Percentiles rank a stretch among this genome's conserved stretches.
Evolutionary conservation across 805 yeast species (phyloP).

Genomic region (Candida manassasensis): DNA sequence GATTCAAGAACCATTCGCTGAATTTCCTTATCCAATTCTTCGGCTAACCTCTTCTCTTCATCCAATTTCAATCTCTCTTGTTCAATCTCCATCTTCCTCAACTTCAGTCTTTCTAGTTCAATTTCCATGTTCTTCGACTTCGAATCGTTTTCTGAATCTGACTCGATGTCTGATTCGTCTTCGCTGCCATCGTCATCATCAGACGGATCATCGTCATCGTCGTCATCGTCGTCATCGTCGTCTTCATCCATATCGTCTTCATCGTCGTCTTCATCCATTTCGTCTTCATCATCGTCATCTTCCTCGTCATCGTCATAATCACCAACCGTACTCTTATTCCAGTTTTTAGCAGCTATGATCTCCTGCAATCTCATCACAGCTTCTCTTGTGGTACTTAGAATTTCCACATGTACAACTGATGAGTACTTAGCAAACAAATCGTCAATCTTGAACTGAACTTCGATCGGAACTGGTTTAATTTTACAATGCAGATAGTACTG

Average conservation of each 20-base stretch:
- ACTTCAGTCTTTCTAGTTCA: conserved; percentile 18
- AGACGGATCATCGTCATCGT: conserved; percentile 8
- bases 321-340: conserved; percentile 6
- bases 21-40: conserved; percentile 54
- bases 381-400: conserved; percentile 36
- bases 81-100: conserved; percentile 13
- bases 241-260: conserved; percentile 11
- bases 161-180: conserved; percentile 9
- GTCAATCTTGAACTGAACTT: conserved; percentile 49
- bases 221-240: conserved; percentile 14
- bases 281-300: conserved; percentile 14
- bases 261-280: conserved; percentile 13
- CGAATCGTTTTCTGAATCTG: conserved; percentile 11
- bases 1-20: conserved; percentile 50
- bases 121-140: conserved; percentile 12
- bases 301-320: conserved; percentile 14
- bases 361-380: conserved; percentile 39
- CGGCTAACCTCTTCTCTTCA: conserved; percentile 44
- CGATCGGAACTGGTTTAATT: conserved; percentile 57
- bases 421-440: conserved; percentile 34
- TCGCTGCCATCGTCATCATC: conserved; percentile 15
- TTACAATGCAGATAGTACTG: conserved; percentile 71
- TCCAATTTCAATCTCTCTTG: conserved; percentile 27
- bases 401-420: conserved; percentile 26
- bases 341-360: conserved; percentile 13